Conservation (phyloP, 805 yeast species). For the Lachancea kluyveri region DNA sequence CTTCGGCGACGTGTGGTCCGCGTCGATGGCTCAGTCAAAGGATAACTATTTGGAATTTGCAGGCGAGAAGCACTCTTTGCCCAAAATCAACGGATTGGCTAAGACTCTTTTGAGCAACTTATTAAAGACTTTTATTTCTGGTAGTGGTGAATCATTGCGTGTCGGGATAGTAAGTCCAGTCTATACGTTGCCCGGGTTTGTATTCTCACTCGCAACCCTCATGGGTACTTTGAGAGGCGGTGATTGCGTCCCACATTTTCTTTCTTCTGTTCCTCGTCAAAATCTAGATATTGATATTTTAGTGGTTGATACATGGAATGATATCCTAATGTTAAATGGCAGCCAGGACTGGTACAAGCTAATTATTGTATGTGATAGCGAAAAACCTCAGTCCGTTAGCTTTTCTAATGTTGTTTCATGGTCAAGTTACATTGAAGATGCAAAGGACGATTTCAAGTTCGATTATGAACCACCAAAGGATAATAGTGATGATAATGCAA, state of each 20-base stretch:
- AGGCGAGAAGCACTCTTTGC: conserved; percentile 11
- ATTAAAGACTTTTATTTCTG: conserved; percentile 8
- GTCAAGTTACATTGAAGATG: conserved; percentile 16
- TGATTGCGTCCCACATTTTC: conserved; percentile 36
- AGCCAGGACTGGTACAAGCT: conserved; percentile 27
- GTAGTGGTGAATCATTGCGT: no score
- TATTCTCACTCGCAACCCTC: conserved; percentile 39
- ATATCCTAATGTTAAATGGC: conserved; percentile 17
- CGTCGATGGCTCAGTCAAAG: conserved; percentile 33
- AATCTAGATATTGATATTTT: conserved; percentile 27
- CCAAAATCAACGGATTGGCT: conserved; percentile 22
- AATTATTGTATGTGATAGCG: conserved; percentile 29
- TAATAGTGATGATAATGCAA: conserved; percentile 32
- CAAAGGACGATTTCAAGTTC: conserved; percentile 16
- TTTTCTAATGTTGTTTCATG: conserved; percentile 19
- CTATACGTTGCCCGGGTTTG: conserved; percentile 33
- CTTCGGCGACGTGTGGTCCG: conserved; percentile 66
- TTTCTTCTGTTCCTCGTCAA: conserved; percentile 30
- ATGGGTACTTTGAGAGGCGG: conserved; percentile 27
- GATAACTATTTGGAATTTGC: conserved; percentile 19
- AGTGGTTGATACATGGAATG: conserved; percentile 26
- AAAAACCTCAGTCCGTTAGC: conserved; percentile 4
- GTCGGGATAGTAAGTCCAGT: conserved; percentile 28
- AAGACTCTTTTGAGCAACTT: conserved; percentile 11
- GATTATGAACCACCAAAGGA: conserved; percentile 28